Evolutionary conservation across 345 rosid species (phyloP).

Genomic region (Salix caprea): DNA sequence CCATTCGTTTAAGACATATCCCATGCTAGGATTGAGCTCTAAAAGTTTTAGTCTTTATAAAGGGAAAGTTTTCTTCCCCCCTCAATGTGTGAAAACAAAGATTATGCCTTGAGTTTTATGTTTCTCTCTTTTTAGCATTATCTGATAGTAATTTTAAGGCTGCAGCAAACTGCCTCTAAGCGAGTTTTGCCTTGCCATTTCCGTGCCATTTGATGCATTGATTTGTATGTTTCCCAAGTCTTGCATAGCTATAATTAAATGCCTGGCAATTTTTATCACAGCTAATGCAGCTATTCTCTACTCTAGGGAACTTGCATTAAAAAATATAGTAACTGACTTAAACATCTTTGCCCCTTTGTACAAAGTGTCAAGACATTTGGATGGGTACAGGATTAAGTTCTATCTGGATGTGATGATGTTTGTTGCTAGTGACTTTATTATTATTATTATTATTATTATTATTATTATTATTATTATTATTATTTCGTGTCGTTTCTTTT

Average conservation of each 20-base stretch:
- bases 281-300: background rate
- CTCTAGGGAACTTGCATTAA: background rate
- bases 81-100: background rate
- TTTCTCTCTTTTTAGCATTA: no score
- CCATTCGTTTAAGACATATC: background rate
- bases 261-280: background rate
- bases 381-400: background rate
- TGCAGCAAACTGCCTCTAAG: no score
- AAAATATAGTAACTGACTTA: no score
- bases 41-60: background rate
- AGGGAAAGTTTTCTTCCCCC: background rate
- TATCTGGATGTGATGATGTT: no score
- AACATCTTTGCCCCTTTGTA: no score
- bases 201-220: background rate
- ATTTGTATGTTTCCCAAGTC: background rate
- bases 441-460: background rate
- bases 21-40: background rate
- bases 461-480: background rate
- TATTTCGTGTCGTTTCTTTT: background rate
- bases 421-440: background rate
- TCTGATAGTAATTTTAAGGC: no score
- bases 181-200: background rate
- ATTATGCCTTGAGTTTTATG: no score
- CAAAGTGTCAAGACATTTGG: background rate
- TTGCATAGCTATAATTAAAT: background rate